Percentiles rank a stretch among this genome's conserved stretches.
Evolutionary conservation across 75 land plant species (phyloP).

Genomic region (Pinus albicaulis): DNA sequence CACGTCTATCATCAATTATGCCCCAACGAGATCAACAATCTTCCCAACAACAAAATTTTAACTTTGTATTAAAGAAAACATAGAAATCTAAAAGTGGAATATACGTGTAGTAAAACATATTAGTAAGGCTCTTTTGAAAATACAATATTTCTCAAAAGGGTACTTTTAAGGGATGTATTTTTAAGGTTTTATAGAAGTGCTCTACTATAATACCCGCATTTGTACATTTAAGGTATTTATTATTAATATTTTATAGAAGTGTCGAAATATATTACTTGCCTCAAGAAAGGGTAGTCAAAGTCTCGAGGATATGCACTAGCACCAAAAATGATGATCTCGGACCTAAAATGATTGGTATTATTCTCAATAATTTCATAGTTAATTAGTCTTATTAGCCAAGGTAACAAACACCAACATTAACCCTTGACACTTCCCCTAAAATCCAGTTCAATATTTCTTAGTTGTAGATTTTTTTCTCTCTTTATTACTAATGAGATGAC

Average conservation of each 20-base stretch:
- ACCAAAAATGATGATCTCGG: conserved; percentile 82
- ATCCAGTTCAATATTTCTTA: not conserved
- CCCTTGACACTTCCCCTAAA: too few relatives aligned
- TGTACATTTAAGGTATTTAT: too few relatives aligned
- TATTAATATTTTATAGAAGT: too few relatives aligned
- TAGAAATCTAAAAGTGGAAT: too few relatives aligned
- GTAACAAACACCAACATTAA: not conserved
- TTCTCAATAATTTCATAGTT: conserved; percentile 88
- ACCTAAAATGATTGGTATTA: conserved; percentile 69
- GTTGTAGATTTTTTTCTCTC: not conserved
- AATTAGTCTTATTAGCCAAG: conserved; percentile 39
- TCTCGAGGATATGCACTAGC: conserved; percentile 90
- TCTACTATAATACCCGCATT: conserved; percentile 17
- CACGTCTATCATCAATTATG: conserved; percentile 97
- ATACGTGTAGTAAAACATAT: too few relatives aligned
- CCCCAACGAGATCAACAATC: conserved; percentile 86
- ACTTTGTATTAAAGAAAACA: too few relatives aligned
- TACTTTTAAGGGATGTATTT: too few relatives aligned
- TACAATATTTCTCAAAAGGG: too few relatives aligned
- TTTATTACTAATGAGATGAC: too few relatives aligned
- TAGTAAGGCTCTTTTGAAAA: too few relatives aligned
- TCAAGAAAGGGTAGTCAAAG: conserved; percentile 81
- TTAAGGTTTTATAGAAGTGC: too few relatives aligned
- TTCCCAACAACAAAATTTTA: not conserved
- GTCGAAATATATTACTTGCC: conserved; percentile 40